Conservation (phyloP, 495 filamentous ascomycete species). For the Daldinia loculata region DNA sequence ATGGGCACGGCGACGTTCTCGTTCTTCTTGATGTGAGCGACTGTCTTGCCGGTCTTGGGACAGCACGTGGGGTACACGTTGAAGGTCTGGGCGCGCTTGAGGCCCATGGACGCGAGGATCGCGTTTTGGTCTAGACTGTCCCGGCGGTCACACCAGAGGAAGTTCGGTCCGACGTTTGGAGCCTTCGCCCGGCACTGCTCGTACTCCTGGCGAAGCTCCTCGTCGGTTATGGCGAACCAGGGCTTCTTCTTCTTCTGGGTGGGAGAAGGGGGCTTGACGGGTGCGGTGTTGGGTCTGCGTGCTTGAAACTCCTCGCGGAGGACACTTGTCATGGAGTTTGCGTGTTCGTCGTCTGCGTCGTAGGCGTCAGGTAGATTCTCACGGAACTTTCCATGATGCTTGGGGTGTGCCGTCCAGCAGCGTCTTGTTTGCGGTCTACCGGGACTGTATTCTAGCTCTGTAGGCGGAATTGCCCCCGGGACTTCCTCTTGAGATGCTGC, state of each 20-base stretch:
- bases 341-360: not conserved
- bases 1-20: not conserved
- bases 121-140: conserved; percentile 19
- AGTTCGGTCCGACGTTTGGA: not conserved
- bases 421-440: not conserved
- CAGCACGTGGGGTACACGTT: not conserved
- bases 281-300: not conserved
- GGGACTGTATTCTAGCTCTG: not conserved
- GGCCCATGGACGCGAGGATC: conserved; percentile 16
- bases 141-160: conserved; percentile 5
- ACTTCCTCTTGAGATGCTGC: too few species aligned
- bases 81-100: not conserved
- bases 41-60: not conserved
- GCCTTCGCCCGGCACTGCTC: not conserved
- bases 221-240: not conserved
- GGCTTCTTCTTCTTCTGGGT: not conserved
- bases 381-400: not conserved
- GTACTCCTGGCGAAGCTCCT: not conserved
- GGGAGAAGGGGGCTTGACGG: not conserved
- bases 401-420: not conserved
- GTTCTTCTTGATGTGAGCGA: not conserved
- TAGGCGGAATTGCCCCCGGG: not conserved
- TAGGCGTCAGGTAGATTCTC: not conserved
- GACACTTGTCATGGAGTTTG: not conserved
- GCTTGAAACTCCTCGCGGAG: not conserved